These are phyloP conservation scores for Mucor sp. DNA, from an alignment of 371 early-diverging fungal genomes.

Conservation along the genomic window DNA sequence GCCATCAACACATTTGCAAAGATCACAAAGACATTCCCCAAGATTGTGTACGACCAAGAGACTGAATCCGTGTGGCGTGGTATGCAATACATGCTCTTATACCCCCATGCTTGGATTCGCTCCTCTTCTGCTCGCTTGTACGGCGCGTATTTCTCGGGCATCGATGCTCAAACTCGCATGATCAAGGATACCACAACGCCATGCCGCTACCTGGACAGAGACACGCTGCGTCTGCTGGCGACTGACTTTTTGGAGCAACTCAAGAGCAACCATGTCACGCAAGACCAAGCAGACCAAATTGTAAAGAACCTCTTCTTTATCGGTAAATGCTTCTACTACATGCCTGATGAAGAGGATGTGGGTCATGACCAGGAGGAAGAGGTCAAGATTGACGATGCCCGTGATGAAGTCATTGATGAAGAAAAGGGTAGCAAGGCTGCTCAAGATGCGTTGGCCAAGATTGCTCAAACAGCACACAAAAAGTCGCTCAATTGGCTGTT, in stretches of 20 bases:
- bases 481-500: conserved; percentile 63
- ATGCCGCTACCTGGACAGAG: conserved; percentile 49
- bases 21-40: conserved; percentile 60
- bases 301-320: conserved; percentile 95
- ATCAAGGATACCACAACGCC: conserved; percentile 21
- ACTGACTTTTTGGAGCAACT: conserved; percentile 73
- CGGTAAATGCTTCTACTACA: conserved; percentile 71
- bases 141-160: conserved; percentile 75
- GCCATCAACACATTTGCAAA: conserved; percentile 78
- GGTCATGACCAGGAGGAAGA: conserved; percentile 25
- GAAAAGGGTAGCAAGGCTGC: conserved; percentile 16
- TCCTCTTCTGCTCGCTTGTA: conserved; percentile 69
- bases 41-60: conserved; percentile 44
- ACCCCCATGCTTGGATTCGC: conserved; percentile 93
- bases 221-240: conserved; percentile 57
- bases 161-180: conserved; percentile 59
- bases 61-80: conserved; percentile 58
- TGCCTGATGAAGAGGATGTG: conserved; percentile 48
- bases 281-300: conserved; percentile 84
- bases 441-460: conserved; percentile 9
- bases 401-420: conserved; percentile 28
- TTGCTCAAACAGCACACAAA: conserved; percentile 31
- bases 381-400: conserved; percentile 35
- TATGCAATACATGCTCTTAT: conserved; percentile 62
- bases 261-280: conserved; percentile 66